These are phyloP conservation scores for Aeschynomene evenia DNA, from an alignment of 306 rosid genomes.

Conservation along the genomic window DNA sequence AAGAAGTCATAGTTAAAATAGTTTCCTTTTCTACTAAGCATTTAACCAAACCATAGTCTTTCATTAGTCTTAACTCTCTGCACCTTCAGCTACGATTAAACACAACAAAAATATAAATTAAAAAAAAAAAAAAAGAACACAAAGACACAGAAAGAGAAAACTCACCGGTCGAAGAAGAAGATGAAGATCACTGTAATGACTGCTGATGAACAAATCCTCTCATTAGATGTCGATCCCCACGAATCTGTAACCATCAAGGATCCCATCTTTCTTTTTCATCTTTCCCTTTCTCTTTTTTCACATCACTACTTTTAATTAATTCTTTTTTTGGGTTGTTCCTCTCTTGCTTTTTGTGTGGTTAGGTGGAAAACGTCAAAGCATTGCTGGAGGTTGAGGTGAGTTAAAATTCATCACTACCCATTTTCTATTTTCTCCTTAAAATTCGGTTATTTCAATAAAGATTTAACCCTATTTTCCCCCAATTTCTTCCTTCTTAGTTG, in stretches of 20 bases:
- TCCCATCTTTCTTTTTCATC: not conserved
- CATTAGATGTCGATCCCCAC: conserved; percentile 81
- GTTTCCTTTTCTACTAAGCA: not conserved
- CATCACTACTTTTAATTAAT: conserved; percentile 15
- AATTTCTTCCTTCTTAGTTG: not conserved
- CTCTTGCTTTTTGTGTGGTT: conserved; percentile 1
- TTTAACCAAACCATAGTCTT: not conserved
- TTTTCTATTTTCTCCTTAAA: not conserved
- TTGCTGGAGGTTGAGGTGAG: conserved; percentile 94
- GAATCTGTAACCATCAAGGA: conserved; percentile 67
- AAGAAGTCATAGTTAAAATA: too few species aligned
- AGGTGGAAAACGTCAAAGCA: conserved; percentile 94
- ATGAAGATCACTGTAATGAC: conserved; percentile 98
- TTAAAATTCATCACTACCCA: conserved; percentile 12
- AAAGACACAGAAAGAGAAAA: not conserved
- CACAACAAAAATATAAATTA: too few species aligned
- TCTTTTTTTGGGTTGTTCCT: not conserved
- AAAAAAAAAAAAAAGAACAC: too few species aligned
- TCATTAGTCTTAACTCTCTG: not conserved
- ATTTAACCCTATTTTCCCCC: not conserved
- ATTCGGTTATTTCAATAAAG: not conserved
- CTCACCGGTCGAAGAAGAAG: conserved; percentile 26
- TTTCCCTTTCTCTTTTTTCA: not conserved
- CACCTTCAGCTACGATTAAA: not conserved
- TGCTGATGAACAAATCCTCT: conserved; percentile 72